Conservation (phyloP, 2,329 filamentous ascomycete genomes). For the Talaromyces sp. region DNA sequence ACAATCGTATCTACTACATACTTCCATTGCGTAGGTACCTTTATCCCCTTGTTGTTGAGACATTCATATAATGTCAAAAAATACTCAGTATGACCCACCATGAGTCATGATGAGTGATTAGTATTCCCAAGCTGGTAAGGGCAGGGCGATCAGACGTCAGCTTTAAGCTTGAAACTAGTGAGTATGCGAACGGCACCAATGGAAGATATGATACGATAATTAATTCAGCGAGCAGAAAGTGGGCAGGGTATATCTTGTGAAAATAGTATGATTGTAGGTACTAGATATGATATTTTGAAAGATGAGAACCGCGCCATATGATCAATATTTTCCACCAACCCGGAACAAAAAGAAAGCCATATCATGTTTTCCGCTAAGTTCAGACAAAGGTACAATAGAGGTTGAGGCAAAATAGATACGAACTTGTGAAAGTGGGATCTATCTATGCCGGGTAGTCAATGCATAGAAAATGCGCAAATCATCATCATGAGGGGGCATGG, state of each 20-base stretch:
- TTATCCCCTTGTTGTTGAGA: neutral
- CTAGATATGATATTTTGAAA: neutral
- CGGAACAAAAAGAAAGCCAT: neutral
- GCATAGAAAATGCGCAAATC: neutral
- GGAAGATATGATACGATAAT: too few relatives aligned
- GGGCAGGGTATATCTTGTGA: too few relatives aligned
- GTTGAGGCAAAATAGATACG: neutral
- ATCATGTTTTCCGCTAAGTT: constrained; percentile 6
- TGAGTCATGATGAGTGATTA: constrained; percentile 19
- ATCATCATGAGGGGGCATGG: constrained; percentile 1
- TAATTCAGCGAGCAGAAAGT: too few relatives aligned
- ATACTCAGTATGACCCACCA: constrained; percentile 11
- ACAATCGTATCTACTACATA: too few relatives aligned
- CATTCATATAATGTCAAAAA: constrained; percentile 1
- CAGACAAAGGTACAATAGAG: constrained; percentile 1
- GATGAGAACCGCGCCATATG: neutral
- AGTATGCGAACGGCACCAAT: too few relatives aligned
- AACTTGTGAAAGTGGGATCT: neutral
- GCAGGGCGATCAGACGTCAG: neutral
- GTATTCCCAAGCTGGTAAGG: too few relatives aligned
- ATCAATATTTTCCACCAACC: too few relatives aligned
- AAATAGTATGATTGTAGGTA: neutral
- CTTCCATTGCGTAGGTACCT: too few relatives aligned
- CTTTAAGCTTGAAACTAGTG: too few relatives aligned
- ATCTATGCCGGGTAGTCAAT: neutral